phyloP scores from a whole-genome alignment of 2,329 filamentous ascomycete genomes.

The Balansia obtecta region DNA sequence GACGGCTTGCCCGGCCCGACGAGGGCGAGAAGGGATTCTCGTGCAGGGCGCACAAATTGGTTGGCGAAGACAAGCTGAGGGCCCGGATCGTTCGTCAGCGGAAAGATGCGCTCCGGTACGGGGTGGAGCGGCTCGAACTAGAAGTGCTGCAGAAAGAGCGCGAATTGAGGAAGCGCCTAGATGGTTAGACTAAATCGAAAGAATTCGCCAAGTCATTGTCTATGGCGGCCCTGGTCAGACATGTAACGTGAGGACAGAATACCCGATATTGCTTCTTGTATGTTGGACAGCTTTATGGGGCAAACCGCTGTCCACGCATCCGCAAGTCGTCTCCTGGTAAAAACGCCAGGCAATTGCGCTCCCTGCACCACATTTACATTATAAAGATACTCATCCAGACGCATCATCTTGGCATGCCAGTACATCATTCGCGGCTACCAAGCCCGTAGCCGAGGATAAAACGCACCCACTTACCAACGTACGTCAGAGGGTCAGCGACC shows the following conservation, averaged over 20 bases:
- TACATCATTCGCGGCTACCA: too few species aligned
- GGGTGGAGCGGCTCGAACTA: conserved; percentile 72
- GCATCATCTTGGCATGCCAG: neutral
- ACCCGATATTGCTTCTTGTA: neutral
- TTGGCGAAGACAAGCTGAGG: conserved; percentile 37
- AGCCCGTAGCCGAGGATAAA: too few species aligned
- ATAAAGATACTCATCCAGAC: neutral
- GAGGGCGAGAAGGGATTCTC: conserved; percentile 8
- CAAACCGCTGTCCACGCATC: neutral
- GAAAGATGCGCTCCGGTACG: conserved; percentile 76
- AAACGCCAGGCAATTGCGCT: neutral
- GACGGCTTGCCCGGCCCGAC: conserved; percentile 33
- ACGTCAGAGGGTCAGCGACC: too few species aligned
- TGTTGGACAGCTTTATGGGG: neutral
- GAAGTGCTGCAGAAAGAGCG: conserved; percentile 68
- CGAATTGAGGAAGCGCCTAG: conserved; percentile 40
- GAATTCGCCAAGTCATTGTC: neutral
- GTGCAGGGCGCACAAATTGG: conserved; percentile 28
- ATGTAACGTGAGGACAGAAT: neutral
- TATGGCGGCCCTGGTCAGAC: neutral
- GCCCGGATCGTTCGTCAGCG: conserved; percentile 58
- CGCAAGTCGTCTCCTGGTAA: neutral
- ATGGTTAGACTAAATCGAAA: conserved; percentile 14
- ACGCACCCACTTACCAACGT: too few species aligned
- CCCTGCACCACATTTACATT: neutral